Base-by-base conservation (phyloP, 352 stramenopile species). In the Sclerospora graminicola region DNA sequence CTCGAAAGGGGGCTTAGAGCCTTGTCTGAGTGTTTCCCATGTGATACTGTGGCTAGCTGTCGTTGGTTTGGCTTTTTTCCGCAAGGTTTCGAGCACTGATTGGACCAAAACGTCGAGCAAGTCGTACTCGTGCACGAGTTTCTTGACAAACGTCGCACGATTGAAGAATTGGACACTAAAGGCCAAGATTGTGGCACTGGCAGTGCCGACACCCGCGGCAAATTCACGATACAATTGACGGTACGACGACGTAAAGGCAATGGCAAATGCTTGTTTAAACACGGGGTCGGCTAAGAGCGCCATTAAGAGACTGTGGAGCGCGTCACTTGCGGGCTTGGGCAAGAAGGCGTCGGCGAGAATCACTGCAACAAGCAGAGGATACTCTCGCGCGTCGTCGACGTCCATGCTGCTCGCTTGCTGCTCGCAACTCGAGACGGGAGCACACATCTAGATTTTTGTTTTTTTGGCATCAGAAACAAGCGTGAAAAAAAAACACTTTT, bases 91-190 rank as follows among this genome's bases (percentile, higher is more conserved):
- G 7, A 86, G 57, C 10, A 89, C 69, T 1, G 77, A 85, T 2
- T 60, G 63, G 13, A 85, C 60, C 11, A 92, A 49, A 1, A 88
- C 76, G 46, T 86, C 76, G 19, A 91, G 50, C 6, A 91, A 41
- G 20, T 82, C 74, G 51, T 86, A 78, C 45, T 87, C 63, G 5
- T 63, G 57, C 16, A 87, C 73, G n/a, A 91, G 42, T 1, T 85
- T 63, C 51, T 82, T 81, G 13, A 99, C 94, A 63, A 98, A 99
- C 5, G 85, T 96, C 21, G 91, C 84, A n/a, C 96, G 87, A 59
- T 99, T 99, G 49, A 99, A 86, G 49, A 99, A 99, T 63, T 99
- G 96, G 4, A 99, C 96, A 24, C 75, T 91, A 35, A 99, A 89
- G 15, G 77, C 75, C 30, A 94, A 60, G 48, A 93, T 93, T 18